A percentile compares a stretch with the other conserved stretches of the same genome.
Evolutionary conservation across 202 grass and related monocot species (phyloP).

Genomic region (Tripidium arundinaceum): DNA sequence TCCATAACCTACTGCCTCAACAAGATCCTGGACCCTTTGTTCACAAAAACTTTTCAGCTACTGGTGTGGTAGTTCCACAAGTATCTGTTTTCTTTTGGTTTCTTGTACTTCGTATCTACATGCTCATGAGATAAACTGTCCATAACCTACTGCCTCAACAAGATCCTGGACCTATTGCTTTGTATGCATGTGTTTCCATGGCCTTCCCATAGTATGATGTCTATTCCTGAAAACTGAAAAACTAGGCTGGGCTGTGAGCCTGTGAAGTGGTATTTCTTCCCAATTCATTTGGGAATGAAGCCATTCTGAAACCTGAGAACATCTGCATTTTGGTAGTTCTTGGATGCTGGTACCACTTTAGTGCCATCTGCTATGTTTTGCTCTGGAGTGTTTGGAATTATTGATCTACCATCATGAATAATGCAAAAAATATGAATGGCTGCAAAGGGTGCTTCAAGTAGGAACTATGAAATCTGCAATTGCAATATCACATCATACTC

Average conservation of each 20-base stretch:
- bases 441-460: neutral
- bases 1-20: neutral
- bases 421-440: neutral
- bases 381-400: neutral
- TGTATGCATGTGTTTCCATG: neutral
- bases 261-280: neutral
- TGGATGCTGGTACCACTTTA: neutral
- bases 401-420: neutral
- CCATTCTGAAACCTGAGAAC: neutral
- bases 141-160: neutral
- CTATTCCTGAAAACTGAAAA: conserved; percentile 21
- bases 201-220: neutral
- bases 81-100: neutral
- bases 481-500: neutral
- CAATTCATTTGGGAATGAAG: neutral
- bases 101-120: neutral
- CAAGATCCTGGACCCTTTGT: conserved; percentile 6
- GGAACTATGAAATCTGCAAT: neutral
- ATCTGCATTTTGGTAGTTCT: neutral
- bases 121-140: neutral
- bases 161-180: conserved; percentile 10
- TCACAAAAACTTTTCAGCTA: neutral
- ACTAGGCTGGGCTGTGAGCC: neutral
- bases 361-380: neutral
- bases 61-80: neutral